A percentile compares a stretch with the other conserved stretches of the same genome.
These are phyloP conservation scores for Aspergillus novoparasiticus DNA, from an alignment of 2,329 filamentous ascomycete species.

Conservation along the genomic window DNA sequence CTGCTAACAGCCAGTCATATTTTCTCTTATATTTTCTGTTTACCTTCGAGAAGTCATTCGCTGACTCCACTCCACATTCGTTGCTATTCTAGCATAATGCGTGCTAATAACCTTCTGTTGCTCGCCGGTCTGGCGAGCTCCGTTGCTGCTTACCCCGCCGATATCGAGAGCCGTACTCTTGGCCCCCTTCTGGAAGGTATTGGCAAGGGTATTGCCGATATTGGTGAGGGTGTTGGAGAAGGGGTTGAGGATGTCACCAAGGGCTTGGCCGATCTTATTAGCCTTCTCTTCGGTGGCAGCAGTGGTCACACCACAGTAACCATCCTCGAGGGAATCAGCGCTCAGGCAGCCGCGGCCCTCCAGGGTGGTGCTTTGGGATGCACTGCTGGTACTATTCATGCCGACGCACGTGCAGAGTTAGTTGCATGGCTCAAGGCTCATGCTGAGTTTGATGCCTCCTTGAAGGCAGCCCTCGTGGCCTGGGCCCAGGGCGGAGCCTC, in stretches of 20 bases:
- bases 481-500: constrained; percentile 35
- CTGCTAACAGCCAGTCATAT: constrained; percentile 19
- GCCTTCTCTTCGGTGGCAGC: constrained; percentile 24
- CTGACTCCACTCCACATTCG: constrained; percentile 22
- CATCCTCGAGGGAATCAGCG: constrained; percentile 33
- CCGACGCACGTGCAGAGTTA: constrained; percentile 31
- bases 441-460: constrained; percentile 25
- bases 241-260: constrained; percentile 14
- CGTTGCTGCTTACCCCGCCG: constrained; percentile 35
- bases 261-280: constrained; percentile 27
- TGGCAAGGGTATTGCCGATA: not conserved
- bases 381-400: constrained; percentile 31
- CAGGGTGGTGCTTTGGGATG: constrained; percentile 39
- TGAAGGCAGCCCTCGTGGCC: constrained; percentile 32
- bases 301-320: constrained; percentile 19
- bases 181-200: constrained; percentile 16
- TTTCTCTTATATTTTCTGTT: constrained; percentile 16
- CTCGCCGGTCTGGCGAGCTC: constrained; percentile 38
- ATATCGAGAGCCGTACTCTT: constrained; percentile 32
- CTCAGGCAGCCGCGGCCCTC: constrained; percentile 39
- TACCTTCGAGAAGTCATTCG: constrained; percentile 22
- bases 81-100: constrained; percentile 24
- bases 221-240: not conserved
- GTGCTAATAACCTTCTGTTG: constrained; percentile 30
- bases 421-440: constrained; percentile 32